phyloP scores from a whole-genome alignment of 768 basidiomycete genomes.

The Mycena albidolilacea region DNA sequence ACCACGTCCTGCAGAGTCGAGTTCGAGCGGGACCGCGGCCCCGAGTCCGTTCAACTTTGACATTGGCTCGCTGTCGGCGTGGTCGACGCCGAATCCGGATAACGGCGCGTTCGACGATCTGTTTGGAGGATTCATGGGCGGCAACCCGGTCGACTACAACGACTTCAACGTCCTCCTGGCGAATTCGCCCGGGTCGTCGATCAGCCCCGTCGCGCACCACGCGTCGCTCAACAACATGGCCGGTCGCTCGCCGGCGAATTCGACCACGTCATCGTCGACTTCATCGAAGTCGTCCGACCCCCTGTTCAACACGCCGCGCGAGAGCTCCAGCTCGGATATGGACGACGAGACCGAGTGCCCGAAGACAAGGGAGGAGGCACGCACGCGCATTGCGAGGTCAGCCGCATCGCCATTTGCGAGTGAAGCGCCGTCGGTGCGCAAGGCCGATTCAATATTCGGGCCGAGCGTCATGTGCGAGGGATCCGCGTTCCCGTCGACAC shows the following conservation, averaged over 20 bases:
- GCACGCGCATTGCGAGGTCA: constrained; percentile 61
- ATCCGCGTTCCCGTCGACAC: constrained; percentile 77
- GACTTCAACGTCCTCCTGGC: constrained; percentile 48
- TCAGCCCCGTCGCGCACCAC: constrained; percentile 73
- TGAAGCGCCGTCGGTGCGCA: constrained; percentile 51
- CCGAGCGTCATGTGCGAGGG: constrained; percentile 77
- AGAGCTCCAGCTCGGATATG: constrained; percentile 50
- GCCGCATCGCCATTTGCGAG: constrained; percentile 77
- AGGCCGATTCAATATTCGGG: constrained; percentile 61
- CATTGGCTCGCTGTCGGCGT: constrained; percentile 61
- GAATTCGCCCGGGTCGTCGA: constrained; percentile 53
- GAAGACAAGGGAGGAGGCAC: constrained; percentile 69
- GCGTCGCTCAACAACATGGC: constrained; percentile 45
- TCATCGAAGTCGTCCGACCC: constrained; percentile 53
- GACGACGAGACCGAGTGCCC: constrained; percentile 57
- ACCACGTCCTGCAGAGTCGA: constrained; percentile 29
- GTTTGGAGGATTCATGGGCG: constrained; percentile 55
- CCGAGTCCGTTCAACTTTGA: constrained; percentile 59
- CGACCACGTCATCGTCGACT: constrained; percentile 55
- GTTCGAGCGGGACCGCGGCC: constrained; percentile 40
- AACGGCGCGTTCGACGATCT: constrained; percentile 62
- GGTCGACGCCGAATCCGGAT: constrained; percentile 58
- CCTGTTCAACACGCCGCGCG: constrained; percentile 53
- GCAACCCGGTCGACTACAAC: constrained; percentile 48
- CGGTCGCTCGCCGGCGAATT: constrained; percentile 43